Evolutionary conservation across 345 rosid species (phyloP), one percentile per base, ranked within the genome.

Genomic region (Citrus cavaleriei): DNA sequence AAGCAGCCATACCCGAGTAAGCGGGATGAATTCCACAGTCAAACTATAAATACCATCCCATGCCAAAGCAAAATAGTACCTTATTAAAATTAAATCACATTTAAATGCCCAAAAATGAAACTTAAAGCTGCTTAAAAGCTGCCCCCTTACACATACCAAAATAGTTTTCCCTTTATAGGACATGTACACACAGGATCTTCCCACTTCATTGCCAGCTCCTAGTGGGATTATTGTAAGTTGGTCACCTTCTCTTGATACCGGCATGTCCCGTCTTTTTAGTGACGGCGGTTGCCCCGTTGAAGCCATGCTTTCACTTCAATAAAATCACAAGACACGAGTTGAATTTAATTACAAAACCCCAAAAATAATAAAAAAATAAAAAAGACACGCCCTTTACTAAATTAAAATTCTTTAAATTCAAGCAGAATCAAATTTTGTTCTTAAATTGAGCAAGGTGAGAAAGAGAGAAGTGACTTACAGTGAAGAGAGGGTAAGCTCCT

Each of bases 201-300:
- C 99, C 35, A 95, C 98, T 92, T 95, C 98, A 81, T 72, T 95
- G 58, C 99, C 98, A 0, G 98, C 99, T 7, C 99, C 99, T 46
- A 95, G 72, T 34, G 99, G 99, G 19, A 88, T 93, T 12, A 95
- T 68, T 69, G 83, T 90, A 30, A 95, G 95, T 62, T 85, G 91
- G 81, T 95, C 99, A 64, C 91, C 94, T 74, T 92, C 98, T 58
- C 93, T 87, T 1, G 86, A 75, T 22, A 79, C 81, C 16, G 93
- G 90, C 58, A 85, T 86, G 68, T 95, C 98, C 76, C 89, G 71
- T 80, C 96, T 84, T 76, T 92, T 95, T 5, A 93, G 87, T 30
- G 92, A 88, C 34, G 65, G 63, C 16, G 87, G 65, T 68, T 80
- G 91, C 59, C 81, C 90, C 2, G 80, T 63, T 51, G 98, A 93